These are phyloP conservation scores for Lipomyces yamadae DNA, from an alignment of 805 yeast species.

Conservation along the genomic window DNA sequence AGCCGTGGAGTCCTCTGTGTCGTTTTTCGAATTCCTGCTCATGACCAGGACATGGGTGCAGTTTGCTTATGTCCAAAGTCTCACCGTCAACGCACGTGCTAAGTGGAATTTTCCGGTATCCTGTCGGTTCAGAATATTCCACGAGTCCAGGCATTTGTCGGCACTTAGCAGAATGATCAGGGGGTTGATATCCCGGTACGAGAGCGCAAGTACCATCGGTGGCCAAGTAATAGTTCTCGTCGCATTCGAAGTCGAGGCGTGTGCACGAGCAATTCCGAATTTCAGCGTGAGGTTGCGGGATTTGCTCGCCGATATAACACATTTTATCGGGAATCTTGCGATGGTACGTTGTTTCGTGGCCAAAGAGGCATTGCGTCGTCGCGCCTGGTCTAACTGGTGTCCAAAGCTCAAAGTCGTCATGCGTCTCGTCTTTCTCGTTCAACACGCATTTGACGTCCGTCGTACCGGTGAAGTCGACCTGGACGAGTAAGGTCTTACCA, in stretches of 20 bases:
- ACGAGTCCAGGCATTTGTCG: slow-evolving; percentile 55
- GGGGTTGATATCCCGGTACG: slow-evolving; percentile 72
- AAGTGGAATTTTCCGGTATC: slow-evolving; percentile 83
- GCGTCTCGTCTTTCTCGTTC: slow-evolving; percentile 51
- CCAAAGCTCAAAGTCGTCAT: slow-evolving; percentile 68
- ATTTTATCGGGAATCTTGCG: slow-evolving; percentile 63
- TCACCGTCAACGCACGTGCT: slow-evolving; percentile 87
- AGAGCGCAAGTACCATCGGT: slow-evolving; percentile 83
- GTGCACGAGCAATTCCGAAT: slow-evolving; percentile 80
- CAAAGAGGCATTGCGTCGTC: slow-evolving; percentile 62
- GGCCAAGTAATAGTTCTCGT: slow-evolving; percentile 74
- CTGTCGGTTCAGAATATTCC: slow-evolving; percentile 87
- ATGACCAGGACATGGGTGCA: slow-evolving; percentile 88
- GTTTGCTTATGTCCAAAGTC: slow-evolving; percentile 65
- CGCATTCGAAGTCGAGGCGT: slow-evolving; percentile 91
- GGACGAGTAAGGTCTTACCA: slow-evolving; percentile 53
- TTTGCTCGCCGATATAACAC: slow-evolving; percentile 67
- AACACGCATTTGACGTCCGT: slow-evolving; percentile 61
- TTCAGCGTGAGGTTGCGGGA: slow-evolving; percentile 59
- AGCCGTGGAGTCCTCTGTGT: slow-evolving; percentile 60
- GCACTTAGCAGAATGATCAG: slow-evolving; percentile 68
- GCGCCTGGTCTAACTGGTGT: slow-evolving; percentile 61
- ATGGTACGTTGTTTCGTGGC: slow-evolving; percentile 66
- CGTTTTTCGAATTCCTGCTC: slow-evolving; percentile 62
- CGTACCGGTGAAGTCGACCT: slow-evolving; percentile 62